Base-by-base conservation (phyloP, 202 grass and related monocot genomes). In the Bolboschoenoplectus hybrid region DNA sequence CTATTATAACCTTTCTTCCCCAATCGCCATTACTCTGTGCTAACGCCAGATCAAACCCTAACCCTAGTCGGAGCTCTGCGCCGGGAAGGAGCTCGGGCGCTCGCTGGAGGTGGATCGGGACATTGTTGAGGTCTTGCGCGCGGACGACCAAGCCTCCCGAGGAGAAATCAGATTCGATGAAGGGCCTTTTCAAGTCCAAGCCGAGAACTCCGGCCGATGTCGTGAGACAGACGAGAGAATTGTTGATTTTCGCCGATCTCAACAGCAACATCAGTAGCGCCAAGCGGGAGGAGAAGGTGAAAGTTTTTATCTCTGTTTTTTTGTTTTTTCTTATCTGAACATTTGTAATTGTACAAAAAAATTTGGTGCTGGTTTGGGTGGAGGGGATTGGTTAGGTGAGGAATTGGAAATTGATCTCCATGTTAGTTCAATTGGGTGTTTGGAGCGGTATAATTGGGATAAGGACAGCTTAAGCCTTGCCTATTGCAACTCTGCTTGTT, bases 271-370 rank as follows among this genome's bases (percentile, higher is more conserved):
- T 85, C 5, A 64, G 89, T 40, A 64, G 79, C 62, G 66, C 89
- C 86, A 94, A 97, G 89, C 89, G 92, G 8, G 92, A 94, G 16
- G 94, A 97, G 88, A 97, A 97, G 92, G 92, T 97, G 83, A 85
- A 64, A 6, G 56, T 56, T 67, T 67, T 47, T 36, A 9, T 62
- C 38, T 76, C 8, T 58, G 10, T 52, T 40, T 43, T 16, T 44
- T 9, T 70, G 69, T 17, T 63, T 19, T 69, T 12, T 26, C 26
- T 26, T 26, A 26, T 16, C 63, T 7, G 9, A 73, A 3, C 11
- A 9, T 72, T 72, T 35, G n/a, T 62, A 34, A 45, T 34, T 45
- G 77, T 60, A 17, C 16, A 4, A 60, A 55, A 55, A 79, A 0
- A 38, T 51, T 74, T 41, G 64, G 7, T 67, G 60, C 58, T 2